Evolutionary conservation across 495 filamentous ascomycete species (phyloP).

Genomic region (Penicillium antarcticum): DNA sequence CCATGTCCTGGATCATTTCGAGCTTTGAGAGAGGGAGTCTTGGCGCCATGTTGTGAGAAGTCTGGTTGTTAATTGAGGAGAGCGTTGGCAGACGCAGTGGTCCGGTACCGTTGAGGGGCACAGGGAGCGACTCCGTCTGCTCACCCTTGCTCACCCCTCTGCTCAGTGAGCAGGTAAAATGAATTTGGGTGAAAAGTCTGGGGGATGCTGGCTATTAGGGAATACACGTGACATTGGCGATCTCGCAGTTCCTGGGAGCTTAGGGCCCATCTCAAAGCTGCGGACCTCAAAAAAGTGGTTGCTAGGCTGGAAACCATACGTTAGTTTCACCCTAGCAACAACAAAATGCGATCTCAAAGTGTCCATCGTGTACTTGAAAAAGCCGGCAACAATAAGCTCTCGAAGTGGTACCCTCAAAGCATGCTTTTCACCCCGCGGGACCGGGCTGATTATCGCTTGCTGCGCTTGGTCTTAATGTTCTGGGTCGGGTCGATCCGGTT

Average conservation of each 20-base stretch:
- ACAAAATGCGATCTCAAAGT: neutral
- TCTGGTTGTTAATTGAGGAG: neutral
- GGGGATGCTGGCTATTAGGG: conserved; percentile 12
- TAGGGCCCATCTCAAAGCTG: conserved; percentile 3
- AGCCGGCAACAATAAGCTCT: neutral
- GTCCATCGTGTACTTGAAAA: neutral
- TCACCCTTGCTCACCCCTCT: conserved; percentile 9
- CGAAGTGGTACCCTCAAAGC: neutral
- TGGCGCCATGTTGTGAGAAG: conserved; percentile 4
- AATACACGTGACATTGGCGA: conserved; percentile 6
- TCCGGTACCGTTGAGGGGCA: neutral
- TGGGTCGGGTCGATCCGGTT: neutral
- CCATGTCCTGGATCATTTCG: neutral
- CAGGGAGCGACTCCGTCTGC: neutral
- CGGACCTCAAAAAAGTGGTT: conserved; percentile 7
- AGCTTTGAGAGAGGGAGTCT: conserved; percentile 8
- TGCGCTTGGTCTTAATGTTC: neutral
- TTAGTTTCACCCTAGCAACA: neutral
- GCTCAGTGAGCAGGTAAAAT: conserved; percentile 6
- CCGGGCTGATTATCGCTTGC: neutral
- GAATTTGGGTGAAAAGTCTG: conserved; percentile 7
- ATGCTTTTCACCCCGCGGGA: neutral
- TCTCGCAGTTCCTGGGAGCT: conserved; percentile 1
- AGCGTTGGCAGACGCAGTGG: neutral
- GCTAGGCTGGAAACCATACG: too few relatives aligned